Percentiles rank a stretch among this genome's conserved stretches.
phyloP scores from a whole-genome alignment of 768 basidiomycete genomes.

The Pleurotus giganteus region DNA sequence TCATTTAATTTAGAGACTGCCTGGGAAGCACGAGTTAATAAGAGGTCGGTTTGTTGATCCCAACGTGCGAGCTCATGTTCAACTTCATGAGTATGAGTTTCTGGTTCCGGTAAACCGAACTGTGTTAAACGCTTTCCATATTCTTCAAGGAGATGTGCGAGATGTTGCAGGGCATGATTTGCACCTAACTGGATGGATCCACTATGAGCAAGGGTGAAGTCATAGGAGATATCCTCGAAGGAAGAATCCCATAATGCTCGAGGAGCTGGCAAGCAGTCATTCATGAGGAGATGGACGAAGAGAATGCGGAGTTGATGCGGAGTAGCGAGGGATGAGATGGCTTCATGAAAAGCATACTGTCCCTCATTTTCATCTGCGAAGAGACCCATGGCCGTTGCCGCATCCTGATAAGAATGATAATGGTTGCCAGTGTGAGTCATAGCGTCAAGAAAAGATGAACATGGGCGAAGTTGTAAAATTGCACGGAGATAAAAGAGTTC shows the following conservation, averaged over 20 bases:
- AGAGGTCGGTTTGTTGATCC: background rate
- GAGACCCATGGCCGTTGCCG: slow-evolving; percentile 28
- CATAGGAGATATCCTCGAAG: slow-evolving; percentile 5
- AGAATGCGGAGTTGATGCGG: slow-evolving; percentile 35
- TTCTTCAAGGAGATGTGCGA: background rate
- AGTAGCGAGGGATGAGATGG: slow-evolving; percentile 25
- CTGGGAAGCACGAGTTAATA: too few relatives aligned
- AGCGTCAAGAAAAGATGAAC: slow-evolving; percentile 31
- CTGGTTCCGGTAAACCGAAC: background rate
- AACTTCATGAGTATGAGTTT: background rate
- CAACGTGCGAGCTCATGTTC: background rate
- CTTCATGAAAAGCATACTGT: slow-evolving; percentile 31
- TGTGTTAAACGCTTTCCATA: background rate
- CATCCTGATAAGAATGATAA: slow-evolving; percentile 24
- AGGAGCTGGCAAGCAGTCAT: slow-evolving; percentile 25
- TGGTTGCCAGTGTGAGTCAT: slow-evolving; percentile 31
- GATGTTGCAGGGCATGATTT: background rate
- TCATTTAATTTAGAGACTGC: slow-evolving; percentile 17
- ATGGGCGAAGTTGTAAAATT: slow-evolving; percentile 29
- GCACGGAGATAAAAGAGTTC: slow-evolving; percentile 40
- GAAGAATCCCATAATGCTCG: slow-evolving; percentile 11
- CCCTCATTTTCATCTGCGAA: slow-evolving; percentile 17
- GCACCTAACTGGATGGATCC: background rate
- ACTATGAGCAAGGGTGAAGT: slow-evolving; percentile 11
- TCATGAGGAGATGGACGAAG: slow-evolving; percentile 35